Percentiles rank a stretch among this genome's conserved stretches.
These are phyloP conservation scores for Psilocybe cyanescens DNA, from an alignment of 768 basidiomycete species.

Conservation along the genomic window DNA sequence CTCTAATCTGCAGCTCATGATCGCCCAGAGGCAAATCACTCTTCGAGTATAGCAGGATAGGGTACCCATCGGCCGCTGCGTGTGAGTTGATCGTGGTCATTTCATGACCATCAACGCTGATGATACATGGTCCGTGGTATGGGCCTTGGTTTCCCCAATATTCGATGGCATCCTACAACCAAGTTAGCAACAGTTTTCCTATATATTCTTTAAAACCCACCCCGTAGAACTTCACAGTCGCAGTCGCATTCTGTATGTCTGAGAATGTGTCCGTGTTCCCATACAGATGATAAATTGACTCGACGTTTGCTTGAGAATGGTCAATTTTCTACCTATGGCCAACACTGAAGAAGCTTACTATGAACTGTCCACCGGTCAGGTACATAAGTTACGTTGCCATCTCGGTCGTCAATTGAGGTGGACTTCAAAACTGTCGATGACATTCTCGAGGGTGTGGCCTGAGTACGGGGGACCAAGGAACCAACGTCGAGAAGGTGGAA, in stretches of 20 bases:
- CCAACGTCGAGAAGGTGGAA: background rate
- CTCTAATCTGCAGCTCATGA: background rate
- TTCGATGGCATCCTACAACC: background rate
- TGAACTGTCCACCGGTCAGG: slow-evolving; percentile 3
- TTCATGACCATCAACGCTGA: background rate
- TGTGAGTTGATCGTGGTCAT: slow-evolving; percentile 6
- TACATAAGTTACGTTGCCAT: slow-evolving; percentile 3
- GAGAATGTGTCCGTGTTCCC: slow-evolving; percentile 2
- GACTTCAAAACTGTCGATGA: background rate
- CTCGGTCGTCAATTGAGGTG: background rate
- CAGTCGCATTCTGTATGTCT: slow-evolving; percentile 1
- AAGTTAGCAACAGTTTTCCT: background rate
- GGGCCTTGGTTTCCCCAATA: slow-evolving; percentile 8
- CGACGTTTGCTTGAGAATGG: background rate
- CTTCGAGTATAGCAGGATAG: background rate
- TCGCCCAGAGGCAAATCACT: background rate
- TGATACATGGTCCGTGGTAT: background rate
- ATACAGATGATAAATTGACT: slow-evolving; percentile 1
- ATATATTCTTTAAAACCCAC: background rate
- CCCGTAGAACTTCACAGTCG: slow-evolving; percentile 4
- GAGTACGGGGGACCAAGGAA: background rate
- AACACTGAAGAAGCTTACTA: background rate
- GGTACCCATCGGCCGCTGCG: background rate
- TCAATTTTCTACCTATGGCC: background rate
- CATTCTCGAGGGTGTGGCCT: background rate